phyloP scores from a whole-genome alignment of 1,284 basidiomycete species.

The Kwoniella shivajii region DNA sequence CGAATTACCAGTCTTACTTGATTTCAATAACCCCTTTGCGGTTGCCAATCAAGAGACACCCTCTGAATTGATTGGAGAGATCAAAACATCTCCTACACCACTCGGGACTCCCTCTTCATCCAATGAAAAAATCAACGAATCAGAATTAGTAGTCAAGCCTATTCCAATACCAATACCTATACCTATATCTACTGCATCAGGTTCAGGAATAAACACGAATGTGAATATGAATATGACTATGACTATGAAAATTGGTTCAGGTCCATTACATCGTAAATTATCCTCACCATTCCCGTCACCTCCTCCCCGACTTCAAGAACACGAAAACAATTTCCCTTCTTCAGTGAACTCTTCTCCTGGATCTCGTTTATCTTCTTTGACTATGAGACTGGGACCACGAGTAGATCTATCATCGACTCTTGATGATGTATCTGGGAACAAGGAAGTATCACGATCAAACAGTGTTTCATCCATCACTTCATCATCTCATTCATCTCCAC shows the following conservation, averaged over 20 bases:
- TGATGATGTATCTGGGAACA: background rate
- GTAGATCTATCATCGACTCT: background rate
- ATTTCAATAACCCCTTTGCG: constrained; percentile 19
- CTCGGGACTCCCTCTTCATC: no score
- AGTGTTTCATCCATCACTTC: constrained; percentile 4
- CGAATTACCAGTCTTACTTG: constrained; percentile 11
- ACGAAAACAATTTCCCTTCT: constrained; percentile 10
- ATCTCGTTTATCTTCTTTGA: constrained; percentile 3
- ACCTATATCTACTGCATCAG: no score
- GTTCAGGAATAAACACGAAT: no score
- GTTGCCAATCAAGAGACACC: no score
- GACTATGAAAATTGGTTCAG: background rate
- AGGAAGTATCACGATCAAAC: constrained; percentile 2
- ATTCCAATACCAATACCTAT: no score
- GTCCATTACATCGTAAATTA: background rate
- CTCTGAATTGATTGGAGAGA: background rate
- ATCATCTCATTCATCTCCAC: constrained; percentile 1
- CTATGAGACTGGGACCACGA: constrained; percentile 2
- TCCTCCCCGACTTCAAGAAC: background rate
- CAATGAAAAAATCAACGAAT: no score
- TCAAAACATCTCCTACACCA: background rate
- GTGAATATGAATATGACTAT: no score
- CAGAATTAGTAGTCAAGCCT: no score
- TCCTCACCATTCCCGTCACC: background rate
- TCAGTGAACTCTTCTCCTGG: constrained; percentile 4